phyloP scores from a whole-genome alignment of 2,329 filamentous ascomycete genomes.

The Pseudogymnoascus sp. region DNA sequence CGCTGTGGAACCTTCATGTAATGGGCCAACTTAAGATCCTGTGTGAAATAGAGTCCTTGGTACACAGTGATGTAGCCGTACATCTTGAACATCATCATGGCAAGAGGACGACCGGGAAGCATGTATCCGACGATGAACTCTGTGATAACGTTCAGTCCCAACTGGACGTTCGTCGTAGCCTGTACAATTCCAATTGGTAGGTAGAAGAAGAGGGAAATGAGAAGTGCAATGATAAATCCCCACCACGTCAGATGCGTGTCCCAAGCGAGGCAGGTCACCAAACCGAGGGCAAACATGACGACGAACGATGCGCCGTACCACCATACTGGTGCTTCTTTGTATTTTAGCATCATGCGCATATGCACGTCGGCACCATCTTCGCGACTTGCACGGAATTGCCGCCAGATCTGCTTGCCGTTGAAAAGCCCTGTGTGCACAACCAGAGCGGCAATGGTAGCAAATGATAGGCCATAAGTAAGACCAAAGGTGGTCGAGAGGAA shows the following conservation, averaged over 20 bases:
- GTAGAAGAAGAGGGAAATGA: constrained; percentile 27
- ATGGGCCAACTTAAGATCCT: constrained; percentile 46
- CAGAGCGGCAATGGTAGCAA: constrained; percentile 54
- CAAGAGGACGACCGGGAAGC: constrained; percentile 53
- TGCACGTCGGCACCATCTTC: constrained; percentile 45
- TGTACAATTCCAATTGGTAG: constrained; percentile 35
- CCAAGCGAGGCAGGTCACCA: constrained; percentile 47
- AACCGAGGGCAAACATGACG: constrained; percentile 41
- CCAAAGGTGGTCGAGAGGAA: constrained; percentile 56
- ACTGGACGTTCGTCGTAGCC: constrained; percentile 44
- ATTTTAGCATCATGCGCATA: constrained; percentile 49
- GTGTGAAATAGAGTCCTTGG: constrained; percentile 42
- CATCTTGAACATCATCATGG: constrained; percentile 76
- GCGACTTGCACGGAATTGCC: constrained; percentile 15
- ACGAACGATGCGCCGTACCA: constrained; percentile 47
- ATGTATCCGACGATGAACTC: constrained; percentile 45
- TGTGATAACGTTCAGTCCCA: constrained; percentile 43
- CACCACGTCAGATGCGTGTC: constrained; percentile 50
- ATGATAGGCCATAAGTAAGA: constrained; percentile 52
- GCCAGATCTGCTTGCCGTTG: constrained; percentile 60
- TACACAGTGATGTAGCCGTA: constrained; percentile 50
- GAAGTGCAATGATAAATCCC: constrained; percentile 28
- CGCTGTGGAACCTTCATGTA: constrained; percentile 55
- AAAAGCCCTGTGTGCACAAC: constrained; percentile 63
- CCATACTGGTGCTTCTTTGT: constrained; percentile 49